Conservation (phyloP, 139 green algal species). For the Coccomyxa sp. region DNA sequence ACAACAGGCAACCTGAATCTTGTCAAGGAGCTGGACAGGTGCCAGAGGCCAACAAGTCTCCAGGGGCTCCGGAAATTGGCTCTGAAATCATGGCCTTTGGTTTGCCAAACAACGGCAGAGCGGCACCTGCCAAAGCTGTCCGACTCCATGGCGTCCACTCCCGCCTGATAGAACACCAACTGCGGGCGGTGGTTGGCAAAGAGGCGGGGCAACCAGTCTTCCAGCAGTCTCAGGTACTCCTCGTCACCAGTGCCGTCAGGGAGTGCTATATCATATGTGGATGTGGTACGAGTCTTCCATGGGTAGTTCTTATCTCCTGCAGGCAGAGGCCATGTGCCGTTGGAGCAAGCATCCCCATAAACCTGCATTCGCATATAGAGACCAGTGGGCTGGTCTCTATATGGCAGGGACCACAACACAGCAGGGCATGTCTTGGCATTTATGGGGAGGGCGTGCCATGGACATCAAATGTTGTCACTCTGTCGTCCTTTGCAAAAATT, state of each 20-base stretch:
- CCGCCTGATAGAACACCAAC: slow-evolving; percentile 65
- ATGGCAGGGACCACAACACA: background rate
- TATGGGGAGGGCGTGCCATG: slow-evolving; percentile 27
- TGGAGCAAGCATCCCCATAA: too few species aligned
- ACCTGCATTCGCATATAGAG: too few species aligned
- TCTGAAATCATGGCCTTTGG: background rate
- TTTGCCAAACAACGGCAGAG: background rate
- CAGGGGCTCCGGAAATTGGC: background rate
- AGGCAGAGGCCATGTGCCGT: background rate
- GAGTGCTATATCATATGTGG: slow-evolving; percentile 57
- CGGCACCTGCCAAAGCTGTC: slow-evolving; percentile 35
- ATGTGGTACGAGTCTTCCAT: slow-evolving; percentile 49
- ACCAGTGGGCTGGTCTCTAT: too few species aligned
- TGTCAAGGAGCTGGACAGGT: background rate
- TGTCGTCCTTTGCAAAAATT: slow-evolving; percentile 55
- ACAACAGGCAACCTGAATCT: too few species aligned
- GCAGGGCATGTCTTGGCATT: too few species aligned
- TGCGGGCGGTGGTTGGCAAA: slow-evolving; percentile 41
- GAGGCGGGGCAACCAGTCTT: slow-evolving; percentile 33
- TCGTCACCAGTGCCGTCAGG: slow-evolving; percentile 34
- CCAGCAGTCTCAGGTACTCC: background rate
- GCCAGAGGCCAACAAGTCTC: background rate
- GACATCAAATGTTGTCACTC: slow-evolving; percentile 65
- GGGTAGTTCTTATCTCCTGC: slow-evolving; percentile 62
- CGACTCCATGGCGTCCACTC: slow-evolving; percentile 56